Evolutionary conservation across 140 eudicot species (phyloP).

Genomic region (Anethum foeniculum): DNA sequence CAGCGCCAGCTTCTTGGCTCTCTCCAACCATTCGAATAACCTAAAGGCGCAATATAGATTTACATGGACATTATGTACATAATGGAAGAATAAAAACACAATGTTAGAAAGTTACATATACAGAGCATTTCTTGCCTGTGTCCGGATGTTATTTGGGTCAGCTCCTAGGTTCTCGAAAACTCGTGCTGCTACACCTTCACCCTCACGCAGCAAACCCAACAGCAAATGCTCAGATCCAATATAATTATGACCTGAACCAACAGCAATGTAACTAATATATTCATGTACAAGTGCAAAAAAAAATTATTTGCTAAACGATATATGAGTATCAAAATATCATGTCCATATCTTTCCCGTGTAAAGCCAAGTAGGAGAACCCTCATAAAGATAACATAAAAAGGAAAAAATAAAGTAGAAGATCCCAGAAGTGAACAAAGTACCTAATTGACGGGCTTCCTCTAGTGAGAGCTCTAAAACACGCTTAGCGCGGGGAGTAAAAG

Average conservation of each 20-base stretch:
- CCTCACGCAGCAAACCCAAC: constrained; percentile 95
- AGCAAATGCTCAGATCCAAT: constrained; percentile 96
- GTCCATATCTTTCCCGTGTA: neutral
- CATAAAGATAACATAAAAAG: neutral
- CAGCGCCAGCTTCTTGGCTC: constrained; percentile 85
- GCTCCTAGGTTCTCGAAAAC: constrained; percentile 86
- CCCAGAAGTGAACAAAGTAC: constrained; percentile 24
- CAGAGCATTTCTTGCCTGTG: constrained; percentile 43
- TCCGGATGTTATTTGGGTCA: constrained; percentile 77
- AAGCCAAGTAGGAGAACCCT: neutral
- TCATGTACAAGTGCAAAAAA: neutral
- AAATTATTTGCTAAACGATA: neutral
- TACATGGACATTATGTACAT: neutral
- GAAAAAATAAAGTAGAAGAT: neutral
- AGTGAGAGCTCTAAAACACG: constrained; percentile 89
- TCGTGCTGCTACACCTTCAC: constrained; percentile 99
- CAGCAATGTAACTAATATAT: neutral
- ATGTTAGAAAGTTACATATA: neutral
- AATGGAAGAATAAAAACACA: neutral
- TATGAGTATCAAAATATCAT: neutral
- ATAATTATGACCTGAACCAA: constrained; percentile 73
- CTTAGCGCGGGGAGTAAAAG: constrained; percentile 94
- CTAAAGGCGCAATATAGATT: constrained; percentile 19
- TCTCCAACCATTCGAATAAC: constrained; percentile 97
- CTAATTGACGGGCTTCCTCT: constrained; percentile 97